phyloP scores from a whole-genome alignment of 1,284 basidiomycete species.

The Inonotus obliquus region DNA sequence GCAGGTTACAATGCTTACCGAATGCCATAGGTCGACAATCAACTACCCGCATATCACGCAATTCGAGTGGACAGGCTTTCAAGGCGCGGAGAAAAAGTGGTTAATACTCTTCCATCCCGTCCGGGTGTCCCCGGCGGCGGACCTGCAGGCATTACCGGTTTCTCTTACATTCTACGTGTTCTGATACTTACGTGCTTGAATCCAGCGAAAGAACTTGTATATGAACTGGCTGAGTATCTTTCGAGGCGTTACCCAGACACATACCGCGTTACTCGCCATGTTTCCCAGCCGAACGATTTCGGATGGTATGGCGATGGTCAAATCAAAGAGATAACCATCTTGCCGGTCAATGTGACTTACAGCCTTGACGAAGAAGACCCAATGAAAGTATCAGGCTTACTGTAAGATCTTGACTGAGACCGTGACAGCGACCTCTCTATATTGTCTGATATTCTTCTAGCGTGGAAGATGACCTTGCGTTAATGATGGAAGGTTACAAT shows the following conservation, averaged over 20 bases:
- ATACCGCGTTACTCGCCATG: constrained; percentile 46
- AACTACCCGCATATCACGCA: constrained; percentile 47
- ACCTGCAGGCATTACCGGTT: constrained; percentile 42
- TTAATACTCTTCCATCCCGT: constrained; percentile 47
- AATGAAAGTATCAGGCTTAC: constrained; percentile 50
- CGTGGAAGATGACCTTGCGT: constrained; percentile 68
- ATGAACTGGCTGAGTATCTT: constrained; percentile 63
- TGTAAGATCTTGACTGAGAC: constrained; percentile 37
- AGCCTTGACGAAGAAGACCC: constrained; percentile 53
- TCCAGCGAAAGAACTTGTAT: constrained; percentile 56
- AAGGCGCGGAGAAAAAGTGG: constrained; percentile 42
- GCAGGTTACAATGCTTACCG: not conserved
- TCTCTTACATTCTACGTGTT: not conserved
- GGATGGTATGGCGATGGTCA: constrained; percentile 52
- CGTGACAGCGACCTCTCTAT: not conserved
- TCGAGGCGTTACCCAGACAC: constrained; percentile 56
- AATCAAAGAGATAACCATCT: constrained; percentile 50
- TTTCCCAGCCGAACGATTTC: constrained; percentile 22
- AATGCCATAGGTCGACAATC: constrained; percentile 45
- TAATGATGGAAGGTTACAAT: constrained; percentile 66
- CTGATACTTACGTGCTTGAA: constrained; percentile 2
- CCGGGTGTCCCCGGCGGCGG: constrained; percentile 48
- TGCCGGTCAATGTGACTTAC: constrained; percentile 46
- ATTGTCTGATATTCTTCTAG: constrained; percentile 26
- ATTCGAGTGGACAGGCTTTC: constrained; percentile 51